phyloP scores from a whole-genome alignment of 768 basidiomycete genomes.

The Collybia mongolica region DNA sequence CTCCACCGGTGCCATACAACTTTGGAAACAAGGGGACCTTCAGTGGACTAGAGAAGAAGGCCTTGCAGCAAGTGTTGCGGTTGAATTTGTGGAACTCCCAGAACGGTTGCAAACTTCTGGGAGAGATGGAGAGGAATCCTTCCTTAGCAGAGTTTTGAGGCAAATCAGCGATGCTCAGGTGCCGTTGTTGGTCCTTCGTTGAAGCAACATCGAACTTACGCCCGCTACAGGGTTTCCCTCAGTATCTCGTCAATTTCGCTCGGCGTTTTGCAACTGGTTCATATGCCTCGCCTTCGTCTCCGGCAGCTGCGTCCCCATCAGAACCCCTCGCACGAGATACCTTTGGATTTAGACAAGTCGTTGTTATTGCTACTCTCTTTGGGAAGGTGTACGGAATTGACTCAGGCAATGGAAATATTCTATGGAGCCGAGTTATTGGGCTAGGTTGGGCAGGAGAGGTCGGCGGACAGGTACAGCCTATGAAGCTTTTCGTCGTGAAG shows the following conservation, averaged over 20 bases:
- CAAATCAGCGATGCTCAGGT: constrained; percentile 66
- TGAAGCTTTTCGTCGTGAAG: constrained; percentile 58
- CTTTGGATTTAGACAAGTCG: constrained; percentile 86
- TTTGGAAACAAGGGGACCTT: constrained; percentile 56
- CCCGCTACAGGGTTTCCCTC: constrained; percentile 67
- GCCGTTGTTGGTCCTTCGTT: constrained; percentile 2
- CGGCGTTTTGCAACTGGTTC: constrained; percentile 72
- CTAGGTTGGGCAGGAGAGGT: constrained; percentile 61
- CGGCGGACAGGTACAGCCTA: constrained; percentile 55
- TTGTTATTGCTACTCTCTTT: constrained; percentile 65
- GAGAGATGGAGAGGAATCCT: constrained; percentile 41
- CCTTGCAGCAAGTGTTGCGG: constrained; percentile 59
- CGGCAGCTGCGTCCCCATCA: constrained; percentile 21
- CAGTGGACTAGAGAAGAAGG: constrained; percentile 84
- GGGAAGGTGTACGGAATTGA: constrained; percentile 86
- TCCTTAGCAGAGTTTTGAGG: constrained; percentile 47
- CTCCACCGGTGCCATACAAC: constrained; percentile 73
- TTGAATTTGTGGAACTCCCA: constrained; percentile 78
- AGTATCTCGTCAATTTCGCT: constrained; percentile 63
- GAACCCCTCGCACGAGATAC: constrained; percentile 53
- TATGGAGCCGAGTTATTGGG: constrained; percentile 82
- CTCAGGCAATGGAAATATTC: constrained; percentile 67
- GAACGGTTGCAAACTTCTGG: constrained; percentile 37
- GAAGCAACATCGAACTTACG: not conserved
- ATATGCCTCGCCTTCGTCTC: constrained; percentile 49